Evolutionary conservation across 768 basidiomycete genomes (phyloP).

Genomic region (Russula abietina): DNA sequence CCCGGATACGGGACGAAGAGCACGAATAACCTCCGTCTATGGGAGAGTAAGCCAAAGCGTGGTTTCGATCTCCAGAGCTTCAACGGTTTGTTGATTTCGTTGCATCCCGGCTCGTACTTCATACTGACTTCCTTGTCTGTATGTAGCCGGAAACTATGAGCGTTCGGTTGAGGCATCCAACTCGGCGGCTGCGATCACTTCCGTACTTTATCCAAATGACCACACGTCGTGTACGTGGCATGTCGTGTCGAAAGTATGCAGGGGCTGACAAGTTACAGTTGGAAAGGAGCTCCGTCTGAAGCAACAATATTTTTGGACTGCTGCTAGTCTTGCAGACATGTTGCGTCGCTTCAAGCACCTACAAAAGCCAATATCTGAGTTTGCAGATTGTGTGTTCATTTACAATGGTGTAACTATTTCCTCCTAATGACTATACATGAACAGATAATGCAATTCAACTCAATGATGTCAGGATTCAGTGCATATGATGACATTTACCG

Average conservation of each 20-base stretch:
- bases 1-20: conserved; percentile 80
- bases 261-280: conserved; percentile 37
- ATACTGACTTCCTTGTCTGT: background rate
- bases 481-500: background rate
- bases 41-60: conserved; percentile 82
- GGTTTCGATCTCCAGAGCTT: conserved; percentile 93
- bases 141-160: conserved; percentile 85
- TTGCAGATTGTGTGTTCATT: conserved; percentile 65
- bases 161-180: conserved; percentile 82
- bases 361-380: conserved; percentile 68
- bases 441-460: conserved; percentile 86
- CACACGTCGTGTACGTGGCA: conserved; percentile 47
- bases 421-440: background rate
- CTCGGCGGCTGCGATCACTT: conserved; percentile 88
- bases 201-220: conserved; percentile 95
- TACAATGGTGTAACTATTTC: background rate
- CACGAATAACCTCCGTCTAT: conserved; percentile 83
- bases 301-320: conserved; percentile 96
- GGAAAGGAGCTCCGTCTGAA: conserved; percentile 87
- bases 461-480: conserved; percentile 60
- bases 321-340: conserved; percentile 84
- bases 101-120: background rate
- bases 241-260: background rate
- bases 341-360: conserved; percentile 89
- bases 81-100: conserved; percentile 53